These are phyloP conservation scores for Bruguiera parviflora DNA, from an alignment of 345 rosid species.

Conservation along the genomic window DNA sequence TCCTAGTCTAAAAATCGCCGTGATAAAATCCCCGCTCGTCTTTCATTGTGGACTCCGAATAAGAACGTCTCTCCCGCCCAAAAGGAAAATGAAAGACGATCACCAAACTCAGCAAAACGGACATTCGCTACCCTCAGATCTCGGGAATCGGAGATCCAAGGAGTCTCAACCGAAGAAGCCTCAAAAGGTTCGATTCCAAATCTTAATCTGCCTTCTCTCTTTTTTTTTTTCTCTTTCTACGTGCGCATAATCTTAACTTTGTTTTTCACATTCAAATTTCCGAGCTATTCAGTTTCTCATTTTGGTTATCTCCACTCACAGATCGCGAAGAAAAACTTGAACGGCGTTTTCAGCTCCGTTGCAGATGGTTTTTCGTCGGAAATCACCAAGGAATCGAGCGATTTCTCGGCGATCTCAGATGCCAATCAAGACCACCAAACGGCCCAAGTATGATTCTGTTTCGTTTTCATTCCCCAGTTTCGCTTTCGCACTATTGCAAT, in stretches of 20 bases:
- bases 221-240: no score
- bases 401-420: constrained; percentile 18
- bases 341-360: constrained; percentile 11
- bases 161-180: constrained; percentile 26
- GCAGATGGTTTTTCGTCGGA: constrained; percentile 17
- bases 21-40: background rate
- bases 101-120: constrained; percentile 25
- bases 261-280: background rate
- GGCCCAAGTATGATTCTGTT: constrained; percentile 18
- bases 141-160: constrained; percentile 14
- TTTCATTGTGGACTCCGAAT: background rate
- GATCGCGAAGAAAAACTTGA: constrained; percentile 27
- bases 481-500: no score
- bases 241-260: no score
- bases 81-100: constrained; percentile 22
- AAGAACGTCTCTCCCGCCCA: constrained; percentile 13
- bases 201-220: background rate
- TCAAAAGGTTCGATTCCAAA: constrained; percentile 14
- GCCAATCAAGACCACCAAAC: background rate
- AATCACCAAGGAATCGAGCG: constrained; percentile 16
- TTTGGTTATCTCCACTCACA: background rate
- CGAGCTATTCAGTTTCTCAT: background rate
- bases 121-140: constrained; percentile 15
- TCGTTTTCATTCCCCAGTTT: no score
- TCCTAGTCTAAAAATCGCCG: background rate